A percentile compares a stretch with the other conserved stretches of the same genome.
phyloP scores from a whole-genome alignment of 176 grass and related monocot species.

The Ampelocalamus luodianensis region DNA sequence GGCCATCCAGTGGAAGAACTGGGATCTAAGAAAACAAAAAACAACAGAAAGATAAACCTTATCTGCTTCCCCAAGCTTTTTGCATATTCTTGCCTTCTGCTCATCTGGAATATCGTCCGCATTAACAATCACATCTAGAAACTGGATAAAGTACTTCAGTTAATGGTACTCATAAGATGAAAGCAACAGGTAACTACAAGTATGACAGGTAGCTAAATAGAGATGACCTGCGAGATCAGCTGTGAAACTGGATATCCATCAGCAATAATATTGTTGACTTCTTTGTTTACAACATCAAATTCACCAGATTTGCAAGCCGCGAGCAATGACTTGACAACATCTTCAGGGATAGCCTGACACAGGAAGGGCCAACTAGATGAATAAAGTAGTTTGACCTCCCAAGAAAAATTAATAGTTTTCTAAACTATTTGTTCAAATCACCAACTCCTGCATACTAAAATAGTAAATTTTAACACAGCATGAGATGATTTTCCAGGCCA shows the following conservation, averaged over 20 bases:
- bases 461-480: constrained; percentile 4
- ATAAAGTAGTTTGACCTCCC: constrained; percentile 14
- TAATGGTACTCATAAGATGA: constrained; percentile 41
- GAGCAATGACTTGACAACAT: constrained; percentile 77
- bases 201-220: constrained; percentile 17
- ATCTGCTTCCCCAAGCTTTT: constrained; percentile 90
- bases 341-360: constrained; percentile 83
- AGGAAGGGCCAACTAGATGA: constrained; percentile 31
- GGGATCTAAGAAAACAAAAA: constrained; percentile 16
- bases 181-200: constrained; percentile 14
- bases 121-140: constrained; percentile 81
- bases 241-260: constrained; percentile 98
- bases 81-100: constrained; percentile 95
- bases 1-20: constrained; percentile 11
- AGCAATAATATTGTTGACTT: constrained; percentile 87
- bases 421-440: constrained; percentile 18
- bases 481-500: not conserved
- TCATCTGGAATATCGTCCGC: constrained; percentile 78
- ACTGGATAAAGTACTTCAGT: constrained; percentile 56
- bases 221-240: constrained; percentile 74
- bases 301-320: constrained; percentile 85
- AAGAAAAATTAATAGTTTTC: constrained; percentile 19
- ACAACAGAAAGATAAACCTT: constrained; percentile 68
- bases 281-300: constrained; percentile 89
- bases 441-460: constrained; percentile 2